A percentile compares a stretch with the other conserved stretches of the same genome.
phyloP scores from a whole-genome alignment of 257 asterid genomes.

The Solanum bukasovii region DNA sequence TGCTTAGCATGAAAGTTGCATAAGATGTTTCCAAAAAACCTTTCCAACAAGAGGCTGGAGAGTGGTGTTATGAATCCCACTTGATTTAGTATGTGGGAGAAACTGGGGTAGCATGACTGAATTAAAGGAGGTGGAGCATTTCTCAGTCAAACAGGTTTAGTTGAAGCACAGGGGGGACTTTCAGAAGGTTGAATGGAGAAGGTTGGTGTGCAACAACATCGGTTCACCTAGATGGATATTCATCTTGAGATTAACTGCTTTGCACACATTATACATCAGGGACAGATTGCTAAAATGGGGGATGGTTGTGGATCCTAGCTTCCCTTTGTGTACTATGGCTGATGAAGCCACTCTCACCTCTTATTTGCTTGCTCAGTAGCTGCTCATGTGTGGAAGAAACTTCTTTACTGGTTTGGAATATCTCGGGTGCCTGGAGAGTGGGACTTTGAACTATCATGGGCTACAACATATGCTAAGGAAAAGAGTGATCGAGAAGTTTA shows the following conservation, averaged over 20 bases:
- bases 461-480: background rate
- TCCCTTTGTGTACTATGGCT: background rate
- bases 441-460: background rate
- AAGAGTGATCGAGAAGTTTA: background rate
- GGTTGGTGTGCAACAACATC: background rate
- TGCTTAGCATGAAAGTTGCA: background rate
- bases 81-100: background rate
- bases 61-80: background rate
- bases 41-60: background rate
- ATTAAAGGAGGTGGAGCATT: background rate
- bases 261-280: background rate
- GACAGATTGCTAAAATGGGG: background rate
- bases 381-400: background rate
- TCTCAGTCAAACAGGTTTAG: background rate
- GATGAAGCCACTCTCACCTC: background rate
- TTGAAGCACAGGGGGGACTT: background rate
- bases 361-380: background rate
- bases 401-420: background rate
- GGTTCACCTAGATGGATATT: background rate
- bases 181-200: background rate
- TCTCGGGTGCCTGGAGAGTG: background rate
- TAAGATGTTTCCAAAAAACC: background rate
- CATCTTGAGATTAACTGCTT: background rate
- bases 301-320: background rate
- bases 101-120: background rate